phyloP scores from a whole-genome alignment of 352 stramenopile genomes.

The Phytophthora aleatoria region DNA sequence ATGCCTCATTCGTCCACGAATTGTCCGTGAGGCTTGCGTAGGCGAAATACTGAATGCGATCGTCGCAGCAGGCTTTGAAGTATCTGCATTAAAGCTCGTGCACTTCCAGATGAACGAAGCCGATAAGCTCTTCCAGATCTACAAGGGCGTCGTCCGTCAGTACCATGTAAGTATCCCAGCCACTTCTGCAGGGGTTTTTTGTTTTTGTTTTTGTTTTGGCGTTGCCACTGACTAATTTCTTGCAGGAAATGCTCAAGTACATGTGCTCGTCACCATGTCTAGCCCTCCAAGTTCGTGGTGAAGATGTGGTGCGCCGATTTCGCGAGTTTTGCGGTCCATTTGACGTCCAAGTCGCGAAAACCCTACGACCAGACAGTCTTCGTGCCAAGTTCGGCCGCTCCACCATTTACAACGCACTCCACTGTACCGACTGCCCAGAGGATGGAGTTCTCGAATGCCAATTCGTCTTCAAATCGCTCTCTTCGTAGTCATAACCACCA shows the following conservation, averaged over 20 bases:
- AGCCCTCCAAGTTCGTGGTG: constrained; percentile 89
- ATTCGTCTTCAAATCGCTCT: constrained; percentile 84
- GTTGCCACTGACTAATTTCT: background rate
- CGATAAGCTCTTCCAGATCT: constrained; percentile 92
- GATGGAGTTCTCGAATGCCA: constrained; percentile 91
- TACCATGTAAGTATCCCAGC: constrained; percentile 57
- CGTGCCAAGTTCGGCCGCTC: constrained; percentile 88
- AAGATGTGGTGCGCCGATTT: constrained; percentile 82
- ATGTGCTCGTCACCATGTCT: constrained; percentile 88
- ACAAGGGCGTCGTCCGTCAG: constrained; percentile 72
- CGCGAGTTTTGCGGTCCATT: constrained; percentile 87
- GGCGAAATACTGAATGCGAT: constrained; percentile 88
- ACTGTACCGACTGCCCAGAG: constrained; percentile 93
- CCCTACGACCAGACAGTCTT: constrained; percentile 82
- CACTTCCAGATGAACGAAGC: constrained; percentile 78
- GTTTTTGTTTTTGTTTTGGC: background rate
- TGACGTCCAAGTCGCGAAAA: constrained; percentile 90
- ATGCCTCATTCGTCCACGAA: constrained; percentile 61
- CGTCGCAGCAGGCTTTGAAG: constrained; percentile 78
- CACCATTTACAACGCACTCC: constrained; percentile 88
- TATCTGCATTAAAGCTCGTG: constrained; percentile 90
- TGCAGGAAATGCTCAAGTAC: constrained; percentile 88
- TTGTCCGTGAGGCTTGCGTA: constrained; percentile 60
- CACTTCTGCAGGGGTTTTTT: background rate
- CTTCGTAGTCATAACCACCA: constrained; percentile 18